Evolutionary conservation across 208 protist genomes (phyloP).

Genomic region (Phytomonas sp.): DNA sequence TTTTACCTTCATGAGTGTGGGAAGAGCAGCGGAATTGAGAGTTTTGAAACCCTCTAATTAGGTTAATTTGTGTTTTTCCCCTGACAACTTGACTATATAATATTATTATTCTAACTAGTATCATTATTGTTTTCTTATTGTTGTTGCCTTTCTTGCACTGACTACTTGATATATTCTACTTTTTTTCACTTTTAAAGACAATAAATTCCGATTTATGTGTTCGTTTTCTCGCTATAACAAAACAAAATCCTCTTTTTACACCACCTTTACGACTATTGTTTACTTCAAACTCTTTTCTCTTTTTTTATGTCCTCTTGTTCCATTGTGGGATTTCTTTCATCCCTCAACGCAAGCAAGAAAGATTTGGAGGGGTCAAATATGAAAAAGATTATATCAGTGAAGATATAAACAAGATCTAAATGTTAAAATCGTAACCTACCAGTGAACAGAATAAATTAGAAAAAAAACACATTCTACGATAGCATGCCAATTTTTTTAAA

Average conservation of each 20-base stretch:
- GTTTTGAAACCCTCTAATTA: neutral
- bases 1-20: neutral
- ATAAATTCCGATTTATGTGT: neutral
- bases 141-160: neutral
- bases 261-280: neutral
- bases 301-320: conserved; percentile 13
- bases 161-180: neutral
- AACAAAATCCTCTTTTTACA: neutral
- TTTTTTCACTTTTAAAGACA: neutral
- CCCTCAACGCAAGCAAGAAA: neutral
- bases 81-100: neutral
- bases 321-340: neutral
- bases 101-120: neutral
- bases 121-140: neutral
- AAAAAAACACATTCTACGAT: neutral
- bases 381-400: neutral
- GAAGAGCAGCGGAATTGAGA: neutral
- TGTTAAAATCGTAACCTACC: neutral
- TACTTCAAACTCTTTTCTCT: conserved; percentile 5
- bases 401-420: conserved; percentile 6
- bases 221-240: neutral
- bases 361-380: conserved; percentile 3
- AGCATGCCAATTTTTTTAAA: neutral
- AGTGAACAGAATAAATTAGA: neutral
- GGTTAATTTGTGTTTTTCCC: neutral